Evolutionary conservation across 202 grass and related monocot species (phyloP).

Genomic region (Schoenoplectus tabernaemontani): DNA sequence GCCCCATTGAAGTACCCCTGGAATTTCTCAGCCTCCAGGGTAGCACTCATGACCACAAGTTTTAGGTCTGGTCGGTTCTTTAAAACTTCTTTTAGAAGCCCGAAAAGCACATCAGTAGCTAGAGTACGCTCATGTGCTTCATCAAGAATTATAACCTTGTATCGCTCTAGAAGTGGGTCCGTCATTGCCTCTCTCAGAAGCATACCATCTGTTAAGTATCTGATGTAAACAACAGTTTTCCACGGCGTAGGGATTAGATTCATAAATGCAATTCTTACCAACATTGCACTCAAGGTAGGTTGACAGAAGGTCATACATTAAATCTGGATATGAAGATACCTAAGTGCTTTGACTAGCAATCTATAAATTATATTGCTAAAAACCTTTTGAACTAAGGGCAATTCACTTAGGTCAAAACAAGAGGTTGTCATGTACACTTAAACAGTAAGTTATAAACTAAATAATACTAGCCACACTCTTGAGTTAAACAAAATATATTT

Average conservation of each 20-base stretch:
- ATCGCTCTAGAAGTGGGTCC: constrained; percentile 86
- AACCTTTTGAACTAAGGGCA: background rate
- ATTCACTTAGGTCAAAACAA: background rate
- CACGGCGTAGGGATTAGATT: constrained; percentile 70
- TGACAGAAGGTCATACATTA: background rate
- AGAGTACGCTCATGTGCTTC: constrained; percentile 86
- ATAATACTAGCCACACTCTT: constrained; percentile 31
- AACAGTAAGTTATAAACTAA: constrained; percentile 46
- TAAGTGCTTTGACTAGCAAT: constrained; percentile 37
- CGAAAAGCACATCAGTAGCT: constrained; percentile 81
- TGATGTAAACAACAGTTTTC: constrained; percentile 93
- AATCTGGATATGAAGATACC: constrained; percentile 19
- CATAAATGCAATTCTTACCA: constrained; percentile 23
- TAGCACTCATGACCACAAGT: constrained; percentile 92
- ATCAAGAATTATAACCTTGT: constrained; percentile 97
- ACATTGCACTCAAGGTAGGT: background rate
- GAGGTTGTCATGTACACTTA: constrained; percentile 6
- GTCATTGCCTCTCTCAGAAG: constrained; percentile 96
- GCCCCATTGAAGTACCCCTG: constrained; percentile 76
- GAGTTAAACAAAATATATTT: background rate
- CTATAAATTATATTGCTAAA: no score
- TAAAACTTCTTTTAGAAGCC: constrained; percentile 84
- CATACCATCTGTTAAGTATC: constrained; percentile 99
- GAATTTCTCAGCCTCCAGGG: constrained; percentile 92
- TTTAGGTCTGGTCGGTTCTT: constrained; percentile 85